A percentile compares a stretch with the other conserved stretches of the same genome.
phyloP scores from a whole-genome alignment of 345 rosid genomes.

The Isatis tinctoria region DNA sequence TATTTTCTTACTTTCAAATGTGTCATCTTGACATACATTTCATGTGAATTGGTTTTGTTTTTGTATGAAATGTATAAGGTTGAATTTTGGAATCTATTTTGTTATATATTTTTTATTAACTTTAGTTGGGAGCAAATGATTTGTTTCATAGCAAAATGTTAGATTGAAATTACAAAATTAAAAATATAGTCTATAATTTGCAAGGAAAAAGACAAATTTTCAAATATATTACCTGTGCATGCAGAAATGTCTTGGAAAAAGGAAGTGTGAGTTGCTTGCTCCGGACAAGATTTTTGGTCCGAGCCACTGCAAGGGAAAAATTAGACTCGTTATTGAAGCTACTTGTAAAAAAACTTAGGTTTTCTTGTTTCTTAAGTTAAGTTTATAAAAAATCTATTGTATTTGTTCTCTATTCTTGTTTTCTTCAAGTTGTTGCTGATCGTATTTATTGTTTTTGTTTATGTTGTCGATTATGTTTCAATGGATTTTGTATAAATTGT shows the following conservation, averaged over 20 bases:
- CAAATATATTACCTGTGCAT: not conserved
- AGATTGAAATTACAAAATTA: too few species aligned
- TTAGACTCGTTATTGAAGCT: slow-evolving; percentile 1
- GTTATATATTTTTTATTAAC: too few species aligned
- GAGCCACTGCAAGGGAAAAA: not conserved
- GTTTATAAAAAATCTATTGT: not conserved
- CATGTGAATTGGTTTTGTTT: too few species aligned
- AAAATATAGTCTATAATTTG: not conserved
- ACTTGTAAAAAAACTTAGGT: not conserved
- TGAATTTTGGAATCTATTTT: not conserved
- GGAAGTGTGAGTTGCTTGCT: not conserved
- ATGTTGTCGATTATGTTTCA: not conserved
- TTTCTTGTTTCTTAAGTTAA: not conserved
- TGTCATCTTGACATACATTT: too few species aligned
- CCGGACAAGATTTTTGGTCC: slow-evolving; percentile 1
- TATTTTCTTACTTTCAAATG: too few species aligned
- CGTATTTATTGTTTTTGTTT: too few species aligned
- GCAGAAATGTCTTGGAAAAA: slow-evolving; percentile 3
- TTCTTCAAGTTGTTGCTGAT: not conserved
- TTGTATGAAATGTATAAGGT: not conserved
- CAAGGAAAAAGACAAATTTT: too few species aligned
- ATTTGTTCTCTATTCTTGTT: not conserved
- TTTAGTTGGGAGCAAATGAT: not conserved
- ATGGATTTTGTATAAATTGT: too few species aligned
- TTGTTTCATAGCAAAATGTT: too few species aligned